Base-by-base conservation (phyloP, 176 grass and related monocot species). In the Hyparrhenia diplandra region DNA sequence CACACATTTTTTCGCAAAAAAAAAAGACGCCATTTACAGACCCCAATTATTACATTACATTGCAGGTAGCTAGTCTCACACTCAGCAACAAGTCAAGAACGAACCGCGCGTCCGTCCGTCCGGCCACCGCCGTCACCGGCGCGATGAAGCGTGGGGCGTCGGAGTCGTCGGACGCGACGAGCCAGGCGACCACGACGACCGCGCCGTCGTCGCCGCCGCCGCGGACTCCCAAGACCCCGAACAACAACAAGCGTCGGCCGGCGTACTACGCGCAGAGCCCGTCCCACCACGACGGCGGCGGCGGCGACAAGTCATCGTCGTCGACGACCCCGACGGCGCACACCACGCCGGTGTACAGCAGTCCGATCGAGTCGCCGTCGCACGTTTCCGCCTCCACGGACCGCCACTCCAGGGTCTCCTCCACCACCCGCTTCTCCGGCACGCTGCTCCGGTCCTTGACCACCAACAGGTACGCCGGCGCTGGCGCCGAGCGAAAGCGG, bases 211-310 rank as follows among this genome's bases (percentile, higher is more conserved):
- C n/a, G n/a, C n/a, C n/a, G n/a, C 90, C 95, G 43, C 87, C 95
- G 17, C 90, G 86, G 16, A 92, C 95, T 5, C 95, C 94, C 1
- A 97, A 92, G 89, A 90, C 88, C 5, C 92, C 92, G 2, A 94
- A 6, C 43, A 46, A 46, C 45, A 47, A 94, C n/a, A n/a, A n/a
- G 90, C 41, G 1, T 39, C 46, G 65, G 13, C 35, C 88, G 21
- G 88, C 91, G 32, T 98, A 98, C 92, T 98, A 91, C 71, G 95
- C 94, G 42, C 88, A 93, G 90, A 94, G 92, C 83, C 95, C 92
- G 58, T 98, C 92, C 1, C 90, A 87, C 58, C n/a, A n/a, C n/a
- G n/a, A n/a, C n/a, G 92, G 91, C 72, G 94, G 90, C 60, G 94
- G 91, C 60, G 94, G 90, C 71, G 90, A 5, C 35, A 36, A 36